These are phyloP conservation scores for Apiotrichum mycotoxinovorans DNA, from an alignment of 1,284 basidiomycete species.

Conservation along the genomic window DNA sequence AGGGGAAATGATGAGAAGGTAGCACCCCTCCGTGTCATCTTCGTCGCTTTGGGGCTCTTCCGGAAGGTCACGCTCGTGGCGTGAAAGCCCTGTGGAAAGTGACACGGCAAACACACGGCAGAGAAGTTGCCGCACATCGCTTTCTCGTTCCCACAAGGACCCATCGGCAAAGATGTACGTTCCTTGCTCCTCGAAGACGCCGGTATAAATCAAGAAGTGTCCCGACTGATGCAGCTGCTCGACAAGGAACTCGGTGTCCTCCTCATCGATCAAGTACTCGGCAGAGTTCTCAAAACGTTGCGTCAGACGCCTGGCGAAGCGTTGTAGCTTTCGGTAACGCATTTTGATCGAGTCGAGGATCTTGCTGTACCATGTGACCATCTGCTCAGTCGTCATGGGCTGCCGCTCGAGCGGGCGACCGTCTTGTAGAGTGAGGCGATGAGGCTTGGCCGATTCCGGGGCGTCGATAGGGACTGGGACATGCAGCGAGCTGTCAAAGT, in stretches of 20 bases:
- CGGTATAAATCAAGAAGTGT: slow-evolving; percentile 93
- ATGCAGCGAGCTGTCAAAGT: slow-evolving; percentile 89
- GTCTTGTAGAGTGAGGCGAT: neutral
- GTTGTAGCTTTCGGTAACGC: slow-evolving; percentile 88
- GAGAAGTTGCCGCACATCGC: slow-evolving; percentile 75
- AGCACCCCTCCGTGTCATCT: slow-evolving; percentile 54
- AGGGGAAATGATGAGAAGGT: slow-evolving; percentile 84
- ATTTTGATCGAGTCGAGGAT: slow-evolving; percentile 90
- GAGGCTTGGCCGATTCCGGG: neutral
- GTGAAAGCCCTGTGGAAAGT: slow-evolving; percentile 7
- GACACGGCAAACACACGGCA: slow-evolving; percentile 68
- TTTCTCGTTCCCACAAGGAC: slow-evolving; percentile 76
- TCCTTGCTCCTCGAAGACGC: slow-evolving; percentile 81
- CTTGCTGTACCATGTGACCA: slow-evolving; percentile 84
- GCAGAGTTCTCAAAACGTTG: slow-evolving; percentile 92
- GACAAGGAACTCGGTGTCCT: slow-evolving; percentile 78
- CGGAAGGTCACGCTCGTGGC: slow-evolving; percentile 56
- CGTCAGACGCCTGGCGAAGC: slow-evolving; percentile 77
- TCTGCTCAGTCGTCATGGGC: slow-evolving; percentile 73
- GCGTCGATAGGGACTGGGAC: slow-evolving; percentile 57
- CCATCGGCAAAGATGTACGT: slow-evolving; percentile 89
- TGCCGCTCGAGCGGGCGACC: slow-evolving; percentile 19
- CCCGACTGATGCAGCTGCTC: slow-evolving; percentile 75
- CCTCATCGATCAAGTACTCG: slow-evolving; percentile 80
- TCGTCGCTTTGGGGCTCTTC: slow-evolving; percentile 48